Evolutionary conservation across 768 basidiomycete species (phyloP).

Genomic region (Kwoniella shandongensis): DNA sequence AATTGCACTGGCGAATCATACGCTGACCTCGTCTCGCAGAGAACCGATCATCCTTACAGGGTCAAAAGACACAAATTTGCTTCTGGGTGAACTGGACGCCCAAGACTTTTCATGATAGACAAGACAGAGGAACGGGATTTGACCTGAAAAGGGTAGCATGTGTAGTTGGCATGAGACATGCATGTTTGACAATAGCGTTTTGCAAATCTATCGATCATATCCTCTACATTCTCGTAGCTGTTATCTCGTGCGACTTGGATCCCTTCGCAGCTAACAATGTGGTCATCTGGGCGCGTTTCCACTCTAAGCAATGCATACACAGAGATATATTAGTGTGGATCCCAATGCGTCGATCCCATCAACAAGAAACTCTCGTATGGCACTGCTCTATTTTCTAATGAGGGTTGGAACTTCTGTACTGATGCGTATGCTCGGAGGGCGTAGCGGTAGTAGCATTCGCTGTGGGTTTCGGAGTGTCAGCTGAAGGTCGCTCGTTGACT

Average conservation of each 20-base stretch:
- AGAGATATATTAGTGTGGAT: slow-evolving; percentile 25
- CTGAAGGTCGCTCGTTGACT: no score
- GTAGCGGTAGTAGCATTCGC: slow-evolving; percentile 41
- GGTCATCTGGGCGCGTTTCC: no score
- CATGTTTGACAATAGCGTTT: no score
- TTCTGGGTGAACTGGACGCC: slow-evolving; percentile 82
- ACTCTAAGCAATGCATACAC: neutral
- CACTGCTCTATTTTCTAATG: slow-evolving; percentile 19
- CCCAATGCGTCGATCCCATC: slow-evolving; percentile 35
- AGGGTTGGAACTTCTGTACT: slow-evolving; percentile 30
- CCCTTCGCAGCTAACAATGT: no score
- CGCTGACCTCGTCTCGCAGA: slow-evolving; percentile 46
- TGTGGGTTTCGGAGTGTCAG: neutral
- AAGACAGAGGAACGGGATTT: neutral
- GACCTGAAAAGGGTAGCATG: no score
- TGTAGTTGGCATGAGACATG: no score
- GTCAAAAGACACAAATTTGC: slow-evolving; percentile 89
- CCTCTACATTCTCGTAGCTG: no score
- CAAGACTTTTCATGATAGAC: slow-evolving; percentile 38
- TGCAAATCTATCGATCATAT: no score
- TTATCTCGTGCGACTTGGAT: no score
- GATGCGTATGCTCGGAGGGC: slow-evolving; percentile 34
- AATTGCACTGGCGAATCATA: neutral
- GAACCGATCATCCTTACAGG: slow-evolving; percentile 71
- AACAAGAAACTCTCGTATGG: slow-evolving; percentile 39